A percentile compares a stretch with the other conserved stretches of the same genome.
Conservation (phyloP, 2,329 filamentous ascomycete genomes). For the Aspergillus cejpii region DNA sequence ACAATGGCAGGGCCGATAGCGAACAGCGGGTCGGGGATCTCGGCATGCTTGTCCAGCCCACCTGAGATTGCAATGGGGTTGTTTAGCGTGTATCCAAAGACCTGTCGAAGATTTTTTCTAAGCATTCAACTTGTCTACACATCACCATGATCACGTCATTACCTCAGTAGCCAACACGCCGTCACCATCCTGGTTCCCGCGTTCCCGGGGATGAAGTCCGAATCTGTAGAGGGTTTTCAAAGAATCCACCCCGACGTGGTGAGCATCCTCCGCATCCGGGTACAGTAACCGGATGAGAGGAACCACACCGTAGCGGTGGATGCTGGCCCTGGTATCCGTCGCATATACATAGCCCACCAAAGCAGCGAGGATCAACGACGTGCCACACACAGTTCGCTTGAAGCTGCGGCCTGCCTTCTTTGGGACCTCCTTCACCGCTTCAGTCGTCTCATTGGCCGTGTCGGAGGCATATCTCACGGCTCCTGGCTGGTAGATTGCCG, state of each 20-base stretch:
- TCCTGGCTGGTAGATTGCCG: not conserved
- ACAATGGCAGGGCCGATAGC: slow-evolving; percentile 79
- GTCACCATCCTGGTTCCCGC: slow-evolving; percentile 53
- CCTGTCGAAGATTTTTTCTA: slow-evolving; percentile 28
- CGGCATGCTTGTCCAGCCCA: slow-evolving; percentile 88
- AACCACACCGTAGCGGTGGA: slow-evolving; percentile 61
- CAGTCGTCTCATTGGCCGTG: slow-evolving; percentile 4
- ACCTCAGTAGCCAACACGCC: slow-evolving; percentile 51
- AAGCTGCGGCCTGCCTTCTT: slow-evolving; percentile 27
- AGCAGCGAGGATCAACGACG: slow-evolving; percentile 46
- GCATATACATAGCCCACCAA: slow-evolving; percentile 57
- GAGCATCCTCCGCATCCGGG: slow-evolving; percentile 69
- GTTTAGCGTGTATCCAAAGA: slow-evolving; percentile 69
- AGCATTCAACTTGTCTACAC: slow-evolving; percentile 1
- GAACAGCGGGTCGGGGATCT: slow-evolving; percentile 78
- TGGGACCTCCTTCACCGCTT: slow-evolving; percentile 14
- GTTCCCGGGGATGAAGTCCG: slow-evolving; percentile 74
- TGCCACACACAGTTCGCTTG: slow-evolving; percentile 38
- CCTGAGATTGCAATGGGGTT: slow-evolving; percentile 95
- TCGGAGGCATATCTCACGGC: slow-evolving; percentile 14
- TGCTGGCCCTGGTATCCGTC: slow-evolving; percentile 67
- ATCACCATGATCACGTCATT: not conserved
- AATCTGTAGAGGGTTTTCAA: slow-evolving; percentile 68
- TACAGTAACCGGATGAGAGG: slow-evolving; percentile 39
- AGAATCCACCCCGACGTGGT: slow-evolving; percentile 65